Evolutionary conservation across 2,329 filamentous ascomycete species (phyloP), one percentile per base, ranked within the genome.

Genomic region (Colletotrichum trifolii): DNA sequence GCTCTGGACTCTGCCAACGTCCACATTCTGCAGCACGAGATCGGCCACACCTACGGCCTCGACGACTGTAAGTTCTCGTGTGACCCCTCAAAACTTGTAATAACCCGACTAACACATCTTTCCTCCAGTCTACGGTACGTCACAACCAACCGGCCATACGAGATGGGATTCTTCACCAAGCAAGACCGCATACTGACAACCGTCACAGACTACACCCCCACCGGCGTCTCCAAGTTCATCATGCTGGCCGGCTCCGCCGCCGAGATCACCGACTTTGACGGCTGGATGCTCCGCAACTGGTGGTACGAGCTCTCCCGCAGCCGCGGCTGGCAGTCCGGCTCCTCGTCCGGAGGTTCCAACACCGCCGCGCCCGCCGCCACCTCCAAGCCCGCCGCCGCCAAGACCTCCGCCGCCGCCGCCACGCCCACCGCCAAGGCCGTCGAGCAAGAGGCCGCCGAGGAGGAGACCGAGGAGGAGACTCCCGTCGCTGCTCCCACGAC

Each of bases 221-320:
- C 73, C 6, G 79, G 79, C 6, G 68, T 78, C 38, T 69, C 71
- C 8, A 79, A 73, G 69, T 83, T 83, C 71, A 75, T 83, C 67
- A 82, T 83, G 81, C 69, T 76, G 48, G 79, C 81, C 52, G 81
- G 81, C 4, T 77, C 76, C 49, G 72, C 81, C 1, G 72, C 69
- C 17, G 64, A 74, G 50, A 75, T 83, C 17, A 83, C 81, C 2
- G 80, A 83, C 46, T 83, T 83, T 53, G 81, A 83, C 56, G 79
- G 78, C 17, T 83, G 81, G 81, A 83, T 83, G 81, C 70, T 79
- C 50, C 71, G 80, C 2, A 79, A 83, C 69, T 83, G 80, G 79
- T 83, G 80, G 80, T 73, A 76, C 39, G 70, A 76, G 65, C 68
- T 76, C 39, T 76, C 74, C 35, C 72, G 73, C 1, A 45, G 70